Conservation (phyloP, 257 asterid species). For the Mitragyna speciosa region DNA sequence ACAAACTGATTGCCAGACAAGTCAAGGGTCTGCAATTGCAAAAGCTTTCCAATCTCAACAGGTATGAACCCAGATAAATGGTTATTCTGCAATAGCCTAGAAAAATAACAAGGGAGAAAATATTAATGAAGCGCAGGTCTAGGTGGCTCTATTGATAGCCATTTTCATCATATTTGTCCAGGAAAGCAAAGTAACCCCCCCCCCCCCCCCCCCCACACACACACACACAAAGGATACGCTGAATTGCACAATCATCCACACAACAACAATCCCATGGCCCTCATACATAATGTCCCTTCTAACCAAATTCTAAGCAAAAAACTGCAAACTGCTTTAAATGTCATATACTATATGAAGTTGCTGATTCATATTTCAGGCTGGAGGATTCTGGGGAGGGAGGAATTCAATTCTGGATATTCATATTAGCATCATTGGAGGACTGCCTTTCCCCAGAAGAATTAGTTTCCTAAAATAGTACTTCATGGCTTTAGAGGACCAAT, state of each 20-base stretch:
- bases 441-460: neutral
- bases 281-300: neutral
- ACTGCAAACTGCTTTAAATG: neutral
- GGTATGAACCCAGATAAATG: slow-evolving; percentile 63
- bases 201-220: no score
- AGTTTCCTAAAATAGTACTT: neutral
- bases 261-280: neutral
- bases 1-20: slow-evolving; percentile 72
- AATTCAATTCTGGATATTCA: neutral
- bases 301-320: neutral
- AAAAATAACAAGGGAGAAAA: slow-evolving; percentile 3
- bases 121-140: neutral
- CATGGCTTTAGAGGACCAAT: neutral
- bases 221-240: no score
- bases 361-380: neutral
- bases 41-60: slow-evolving; percentile 72
- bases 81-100: slow-evolving; percentile 80
- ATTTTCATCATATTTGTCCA: neutral
- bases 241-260: neutral
- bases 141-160: neutral
- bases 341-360: neutral
- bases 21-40: slow-evolving; percentile 72
- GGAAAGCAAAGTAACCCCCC: neutral
- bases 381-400: neutral
- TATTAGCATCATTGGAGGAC: neutral